Conservation (phyloP, 805 yeast genomes). For the Ogataea wickerhamii region DNA sequence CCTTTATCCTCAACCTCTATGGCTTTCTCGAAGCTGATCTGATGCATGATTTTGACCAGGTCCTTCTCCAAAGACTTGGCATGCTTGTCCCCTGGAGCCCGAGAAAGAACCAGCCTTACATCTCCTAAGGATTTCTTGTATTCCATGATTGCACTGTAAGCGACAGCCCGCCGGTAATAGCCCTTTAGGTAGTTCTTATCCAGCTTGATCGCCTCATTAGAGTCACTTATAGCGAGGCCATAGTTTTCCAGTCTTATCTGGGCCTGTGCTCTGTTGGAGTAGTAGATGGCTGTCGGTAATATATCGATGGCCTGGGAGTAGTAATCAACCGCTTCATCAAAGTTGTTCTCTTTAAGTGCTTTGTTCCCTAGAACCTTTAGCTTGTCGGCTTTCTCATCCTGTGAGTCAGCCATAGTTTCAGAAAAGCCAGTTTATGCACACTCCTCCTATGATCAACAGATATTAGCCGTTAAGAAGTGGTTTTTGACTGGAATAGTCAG, state of each 20-base stretch:
- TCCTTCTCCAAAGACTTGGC: constrained; percentile 62
- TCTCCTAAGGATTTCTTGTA: constrained; percentile 72
- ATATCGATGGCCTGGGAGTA: constrained; percentile 75
- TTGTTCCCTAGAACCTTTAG: constrained; percentile 72
- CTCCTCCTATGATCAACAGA: too few species aligned
- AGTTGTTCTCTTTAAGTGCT: constrained; percentile 62
- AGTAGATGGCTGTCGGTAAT: constrained; percentile 61
- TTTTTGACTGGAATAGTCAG: too few species aligned
- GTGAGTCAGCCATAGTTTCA: too few species aligned
- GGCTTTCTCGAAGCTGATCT: constrained; percentile 80
- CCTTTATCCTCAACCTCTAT: constrained; percentile 66
- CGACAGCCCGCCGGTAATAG: constrained; percentile 82
- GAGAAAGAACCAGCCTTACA: constrained; percentile 57
- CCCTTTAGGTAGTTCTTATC: constrained; percentile 73
- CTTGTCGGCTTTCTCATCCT: constrained; percentile 1
- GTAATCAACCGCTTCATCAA: constrained; percentile 57
- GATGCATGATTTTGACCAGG: constrained; percentile 62
- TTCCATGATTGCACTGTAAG: constrained; percentile 70
- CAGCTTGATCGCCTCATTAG: constrained; percentile 62
- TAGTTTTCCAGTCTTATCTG: constrained; percentile 81
- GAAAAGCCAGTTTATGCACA: too few species aligned
- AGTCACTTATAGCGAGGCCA: constrained; percentile 80
- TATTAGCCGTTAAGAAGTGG: neutral
- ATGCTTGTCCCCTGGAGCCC: constrained; percentile 63
- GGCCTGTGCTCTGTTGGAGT: constrained; percentile 87